Evolutionary conservation across 2,329 filamentous ascomycete species (phyloP), one percentile per base, ranked within the genome.

Genomic region (Botrytis pseudocinerea): DNA sequence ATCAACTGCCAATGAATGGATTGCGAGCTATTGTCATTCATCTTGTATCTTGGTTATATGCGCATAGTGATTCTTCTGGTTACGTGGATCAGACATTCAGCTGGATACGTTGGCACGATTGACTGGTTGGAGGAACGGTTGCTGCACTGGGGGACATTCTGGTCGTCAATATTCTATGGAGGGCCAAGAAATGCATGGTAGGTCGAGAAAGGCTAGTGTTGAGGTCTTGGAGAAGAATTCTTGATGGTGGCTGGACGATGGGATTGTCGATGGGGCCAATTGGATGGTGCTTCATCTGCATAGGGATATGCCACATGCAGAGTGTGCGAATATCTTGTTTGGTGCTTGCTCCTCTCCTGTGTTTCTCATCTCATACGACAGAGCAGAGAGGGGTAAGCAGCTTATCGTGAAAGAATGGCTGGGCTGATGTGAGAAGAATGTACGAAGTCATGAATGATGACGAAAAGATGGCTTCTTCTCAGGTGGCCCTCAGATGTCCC

Each of bases 331-430:
- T 51, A 51, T 25, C 28, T 38, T 51, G 44, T 9, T 38, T 66
- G 38, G 38, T 35, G 32, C 44, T 38, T 62, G 38, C 28, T 51
- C 40, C 25, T 64, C n/a, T 57, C 25, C 18, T 14, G 20, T 22
- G 20, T 25, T 40, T 61, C 35, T 61, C 35, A 7, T 61, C 35
- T 61, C 22, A 54, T 28, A 28, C 42, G 42, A 20, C 40, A 42
- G 40, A 42, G 40, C 40, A 9, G 35, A 65, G 64, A 66, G 64
- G 64, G 64, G 64, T 54, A 54, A 18, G 61, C 40, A 64, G 62
- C 42, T 64, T 64, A 25, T n/a, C 63, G 25, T 51, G 44, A 38
- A 10, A 25, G 44, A 28, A 14, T n/a, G 32, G 44, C 32, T n/a
- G 44, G 22, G 28, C 44, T 51, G 63, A 51, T 48, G 28, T 48